Conservation (phyloP, 1,284 basidiomycete species). For the Blastosporella zonata region DNA sequence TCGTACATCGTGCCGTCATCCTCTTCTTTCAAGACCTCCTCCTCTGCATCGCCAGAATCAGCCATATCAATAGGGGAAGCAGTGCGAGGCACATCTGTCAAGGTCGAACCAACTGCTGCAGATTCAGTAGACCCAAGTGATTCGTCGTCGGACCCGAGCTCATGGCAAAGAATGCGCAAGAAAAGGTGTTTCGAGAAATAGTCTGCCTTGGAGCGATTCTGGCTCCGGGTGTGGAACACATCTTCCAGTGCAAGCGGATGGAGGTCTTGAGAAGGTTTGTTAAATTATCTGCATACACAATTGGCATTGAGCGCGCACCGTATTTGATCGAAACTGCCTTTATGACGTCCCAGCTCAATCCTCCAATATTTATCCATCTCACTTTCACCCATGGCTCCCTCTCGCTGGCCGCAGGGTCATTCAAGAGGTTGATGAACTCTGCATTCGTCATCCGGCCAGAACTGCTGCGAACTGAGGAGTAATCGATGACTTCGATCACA, state of each 20-base stretch:
- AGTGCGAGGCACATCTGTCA: constrained; percentile 38
- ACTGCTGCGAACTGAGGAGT: constrained; percentile 50
- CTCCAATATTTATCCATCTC: constrained; percentile 70
- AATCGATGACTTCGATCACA: constrained; percentile 60
- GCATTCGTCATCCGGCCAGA: constrained; percentile 52
- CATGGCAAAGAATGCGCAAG: constrained; percentile 61
- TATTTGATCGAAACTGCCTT: constrained; percentile 62
- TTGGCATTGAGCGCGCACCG: constrained; percentile 34
- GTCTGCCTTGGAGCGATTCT: constrained; percentile 63
- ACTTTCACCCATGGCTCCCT: constrained; percentile 58
- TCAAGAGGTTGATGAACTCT: constrained; percentile 51
- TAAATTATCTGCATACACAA: background rate
- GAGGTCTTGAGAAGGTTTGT: constrained; percentile 39
- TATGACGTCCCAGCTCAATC: constrained; percentile 70
- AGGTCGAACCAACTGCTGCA: constrained; percentile 12
- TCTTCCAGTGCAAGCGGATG: constrained; percentile 72
- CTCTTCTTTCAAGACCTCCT: constrained; percentile 9
- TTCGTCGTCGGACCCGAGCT: constrained; percentile 37
- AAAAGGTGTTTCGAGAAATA: constrained; percentile 69
- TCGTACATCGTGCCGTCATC: constrained; percentile 14
- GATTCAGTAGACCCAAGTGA: constrained; percentile 19
- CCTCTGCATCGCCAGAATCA: constrained; percentile 16
- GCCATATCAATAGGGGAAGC: constrained; percentile 36
- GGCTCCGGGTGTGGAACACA: constrained; percentile 53
- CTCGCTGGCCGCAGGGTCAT: constrained; percentile 34